Percentiles rank a stretch among this genome's conserved stretches.
phyloP scores from a whole-genome alignment of 2,329 filamentous ascomycete species.

The Xylariaceae sp. region DNA sequence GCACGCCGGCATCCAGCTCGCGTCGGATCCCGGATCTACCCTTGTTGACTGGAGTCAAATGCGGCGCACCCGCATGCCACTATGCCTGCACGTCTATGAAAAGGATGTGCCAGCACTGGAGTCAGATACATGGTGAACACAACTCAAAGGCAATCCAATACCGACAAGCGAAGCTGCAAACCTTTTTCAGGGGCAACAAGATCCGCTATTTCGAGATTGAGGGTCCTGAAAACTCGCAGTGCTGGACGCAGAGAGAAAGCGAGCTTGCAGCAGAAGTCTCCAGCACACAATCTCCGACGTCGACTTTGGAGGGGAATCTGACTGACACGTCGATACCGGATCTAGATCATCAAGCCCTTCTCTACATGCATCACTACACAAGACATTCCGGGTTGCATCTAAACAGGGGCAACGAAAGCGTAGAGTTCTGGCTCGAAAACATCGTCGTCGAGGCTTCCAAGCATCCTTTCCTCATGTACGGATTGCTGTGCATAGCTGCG shows the following conservation, averaged over 20 bases:
- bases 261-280: background rate
- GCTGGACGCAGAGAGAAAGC: constrained; percentile 2
- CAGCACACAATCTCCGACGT: background rate
- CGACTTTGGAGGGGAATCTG: background rate
- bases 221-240: constrained; percentile 5
- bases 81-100: constrained; percentile 13
- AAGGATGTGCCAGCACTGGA: constrained; percentile 14
- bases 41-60: constrained; percentile 7
- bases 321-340: constrained; percentile 3
- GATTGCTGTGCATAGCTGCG: constrained; percentile 9
- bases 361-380: constrained; percentile 13
- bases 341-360: constrained; percentile 7
- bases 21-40: constrained; percentile 3
- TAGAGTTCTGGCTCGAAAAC: constrained; percentile 4
- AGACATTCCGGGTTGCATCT: constrained; percentile 5
- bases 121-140: constrained; percentile 7
- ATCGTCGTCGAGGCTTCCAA: constrained; percentile 9
- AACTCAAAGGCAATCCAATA: constrained; percentile 11
- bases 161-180: constrained; percentile 10
- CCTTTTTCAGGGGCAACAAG: constrained; percentile 14
- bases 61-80: constrained; percentile 1
- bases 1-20: constrained; percentile 4
- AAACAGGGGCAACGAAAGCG: constrained; percentile 11
- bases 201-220: constrained; percentile 15
- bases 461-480: constrained; percentile 11